phyloP scores from a whole-genome alignment of 1,139 yeast genomes.

The Yamadazyma spencermartinsiae region DNA sequence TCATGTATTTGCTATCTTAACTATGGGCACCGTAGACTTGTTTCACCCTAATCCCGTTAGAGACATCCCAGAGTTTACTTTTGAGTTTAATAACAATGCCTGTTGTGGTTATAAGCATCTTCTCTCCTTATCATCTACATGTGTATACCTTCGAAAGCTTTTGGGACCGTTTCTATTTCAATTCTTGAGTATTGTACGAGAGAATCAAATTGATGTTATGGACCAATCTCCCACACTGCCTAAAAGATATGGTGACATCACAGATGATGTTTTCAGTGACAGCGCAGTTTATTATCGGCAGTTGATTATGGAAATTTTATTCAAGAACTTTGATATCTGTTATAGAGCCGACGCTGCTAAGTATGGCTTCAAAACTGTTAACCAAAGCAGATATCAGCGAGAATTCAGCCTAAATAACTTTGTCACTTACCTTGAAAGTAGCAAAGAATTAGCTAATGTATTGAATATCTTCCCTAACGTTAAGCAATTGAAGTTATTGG shows the following conservation, averaged over 20 bases:
- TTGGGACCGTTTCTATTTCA: conserved; percentile 24
- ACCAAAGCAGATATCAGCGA: conserved; percentile 21
- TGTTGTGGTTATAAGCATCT: conserved; percentile 19
- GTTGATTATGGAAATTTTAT: conserved; percentile 24
- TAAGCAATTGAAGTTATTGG: conserved; percentile 23
- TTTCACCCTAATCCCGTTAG: conserved; percentile 14
- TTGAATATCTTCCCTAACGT: conserved; percentile 21
- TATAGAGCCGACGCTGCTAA: conserved; percentile 23
- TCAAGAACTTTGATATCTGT: conserved; percentile 20
- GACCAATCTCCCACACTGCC: conserved; percentile 23
- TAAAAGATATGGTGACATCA: too few species aligned
- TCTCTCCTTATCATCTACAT: conserved; percentile 27
- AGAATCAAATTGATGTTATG: conserved; percentile 31
- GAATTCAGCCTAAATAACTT: conserved; percentile 21
- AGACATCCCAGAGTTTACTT: too few species aligned
- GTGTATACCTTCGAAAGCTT: conserved; percentile 22
- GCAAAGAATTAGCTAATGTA: conserved; percentile 20
- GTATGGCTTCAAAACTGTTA: conserved; percentile 20
- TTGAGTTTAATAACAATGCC: too few species aligned
- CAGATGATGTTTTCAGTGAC: conserved; percentile 27
- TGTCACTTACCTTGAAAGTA: conserved; percentile 28
- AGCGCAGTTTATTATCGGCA: conserved; percentile 21
- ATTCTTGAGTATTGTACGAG: conserved; percentile 26
- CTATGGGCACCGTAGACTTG: conserved; percentile 12
- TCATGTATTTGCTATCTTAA: conserved; percentile 17